Conservation (phyloP, 352 stramenopile species). For the Phytophthora pisi region DNA sequence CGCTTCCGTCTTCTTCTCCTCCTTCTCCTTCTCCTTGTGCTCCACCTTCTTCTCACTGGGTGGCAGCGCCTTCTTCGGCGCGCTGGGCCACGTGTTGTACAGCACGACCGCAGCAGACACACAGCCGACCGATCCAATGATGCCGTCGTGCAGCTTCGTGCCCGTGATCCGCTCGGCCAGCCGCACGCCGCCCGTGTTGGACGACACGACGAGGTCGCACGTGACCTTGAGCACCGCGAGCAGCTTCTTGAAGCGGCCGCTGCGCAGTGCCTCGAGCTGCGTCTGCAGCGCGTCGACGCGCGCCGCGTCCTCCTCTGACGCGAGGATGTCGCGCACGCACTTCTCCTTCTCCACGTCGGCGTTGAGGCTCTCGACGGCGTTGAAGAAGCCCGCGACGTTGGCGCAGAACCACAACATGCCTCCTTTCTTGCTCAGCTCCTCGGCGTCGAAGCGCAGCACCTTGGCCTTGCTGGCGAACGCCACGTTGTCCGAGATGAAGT, state of each 20-base stretch:
- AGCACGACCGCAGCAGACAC: slow-evolving; percentile 84
- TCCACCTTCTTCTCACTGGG: slow-evolving; percentile 25
- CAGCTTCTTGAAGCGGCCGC: slow-evolving; percentile 80
- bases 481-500: slow-evolving; percentile 89
- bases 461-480: slow-evolving; percentile 86
- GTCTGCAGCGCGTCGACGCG: slow-evolving; percentile 57
- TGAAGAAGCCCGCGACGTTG: slow-evolving; percentile 81
- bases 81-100: slow-evolving; percentile 83
- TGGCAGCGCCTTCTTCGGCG: slow-evolving; percentile 36
- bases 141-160: slow-evolving; percentile 83
- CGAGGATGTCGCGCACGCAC: slow-evolving; percentile 71
- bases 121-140: slow-evolving; percentile 80
- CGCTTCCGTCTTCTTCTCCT: slow-evolving; percentile 4
- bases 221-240: slow-evolving; percentile 82
- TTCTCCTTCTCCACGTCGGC: slow-evolving; percentile 84
- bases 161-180: slow-evolving; percentile 81
- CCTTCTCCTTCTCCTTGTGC: slow-evolving; percentile 14
- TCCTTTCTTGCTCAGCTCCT: slow-evolving; percentile 66
- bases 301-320: slow-evolving; percentile 64
- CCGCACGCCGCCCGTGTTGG: slow-evolving; percentile 81
- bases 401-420: slow-evolving; percentile 86
- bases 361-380: slow-evolving; percentile 75
- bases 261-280: slow-evolving; percentile 67
- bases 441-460: slow-evolving; percentile 65
- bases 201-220: slow-evolving; percentile 88